Evolutionary conservation across 2,329 filamentous ascomycete genomes (phyloP), one percentile per base, ranked within the genome.

Genomic region (Aspergillus udagawae): DNA sequence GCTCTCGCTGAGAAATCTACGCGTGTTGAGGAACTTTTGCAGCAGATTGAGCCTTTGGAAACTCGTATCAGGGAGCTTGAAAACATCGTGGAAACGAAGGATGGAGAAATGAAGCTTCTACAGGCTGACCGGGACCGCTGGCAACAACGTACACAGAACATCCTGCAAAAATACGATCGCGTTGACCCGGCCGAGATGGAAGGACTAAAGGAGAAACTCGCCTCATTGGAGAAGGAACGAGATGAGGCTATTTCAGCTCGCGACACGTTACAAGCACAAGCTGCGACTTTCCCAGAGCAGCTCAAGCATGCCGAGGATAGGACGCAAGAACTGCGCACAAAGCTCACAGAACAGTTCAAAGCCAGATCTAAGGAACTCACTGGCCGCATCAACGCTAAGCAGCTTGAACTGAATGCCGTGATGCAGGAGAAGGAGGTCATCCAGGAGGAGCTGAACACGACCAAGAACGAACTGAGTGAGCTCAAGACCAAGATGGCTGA

Each of bases 61-160:
- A 83, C 85, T 53, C 88, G 86, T 60, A 87, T 97, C 45, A 83
- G 86, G 10, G 92, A 96, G 67, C 80, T 97, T 14, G 90, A 95
- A 70, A 91, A 88, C 58, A 85, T 93, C 60, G 82, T 91, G 61
- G 85, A 88, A 59, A 90, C 88, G 63, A 89, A 92, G 67, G 88
- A 95, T 63, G 91, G 91, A 12, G 93, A 97, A 70, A 85, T 97
- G 69, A 91, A 90, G 67, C 83, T 97, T 61, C 82, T 97, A 9
- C 89, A 95, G 63, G 89, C 94, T 67, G 93, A 97, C 70, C 88
- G 94, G 17, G 93, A 97, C 70, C 86, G 91, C 57, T 97, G 93
- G 90, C 92, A 96, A 75, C 93, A 97, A 79, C 88, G 94, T 25
- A 95, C 92, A 1, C 92, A 97, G 70, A 91, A 95, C 65, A 97